Conservation (phyloP, 176 grass and related monocot species). For the Oryza meridionalis region DNA sequence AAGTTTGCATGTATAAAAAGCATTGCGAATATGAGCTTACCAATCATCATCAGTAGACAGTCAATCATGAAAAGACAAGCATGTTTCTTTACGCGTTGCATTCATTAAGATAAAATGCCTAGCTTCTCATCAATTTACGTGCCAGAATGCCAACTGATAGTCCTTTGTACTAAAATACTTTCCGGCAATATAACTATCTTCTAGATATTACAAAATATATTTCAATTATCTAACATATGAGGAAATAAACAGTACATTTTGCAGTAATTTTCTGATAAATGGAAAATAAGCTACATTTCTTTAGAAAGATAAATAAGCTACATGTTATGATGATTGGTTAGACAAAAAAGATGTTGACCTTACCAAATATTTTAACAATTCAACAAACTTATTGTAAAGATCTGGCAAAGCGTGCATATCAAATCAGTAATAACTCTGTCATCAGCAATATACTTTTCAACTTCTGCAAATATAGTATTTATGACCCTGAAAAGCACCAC, state of each 20-base stretch:
- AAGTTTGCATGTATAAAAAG: conserved; percentile 14
- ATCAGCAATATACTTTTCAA: conserved; percentile 56
- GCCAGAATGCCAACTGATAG: neutral
- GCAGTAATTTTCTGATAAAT: neutral
- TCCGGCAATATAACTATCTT: conserved; percentile 19
- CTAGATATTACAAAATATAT: conserved; percentile 5
- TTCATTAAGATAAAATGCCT: conserved; percentile 27
- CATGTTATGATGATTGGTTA: conserved; percentile 3
- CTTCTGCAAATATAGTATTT: conserved; percentile 65
- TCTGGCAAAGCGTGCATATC: conserved; percentile 70
- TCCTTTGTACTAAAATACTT: conserved; percentile 1
- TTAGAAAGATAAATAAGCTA: too few relatives aligned
- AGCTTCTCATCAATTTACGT: neutral
- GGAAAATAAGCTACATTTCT: too few relatives aligned
- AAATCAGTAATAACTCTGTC: conserved; percentile 65
- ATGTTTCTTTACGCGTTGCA: conserved; percentile 12
- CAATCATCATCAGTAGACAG: neutral
- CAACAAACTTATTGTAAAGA: conserved; percentile 68
- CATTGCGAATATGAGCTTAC: neutral
- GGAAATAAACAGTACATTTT: conserved; percentile 16
- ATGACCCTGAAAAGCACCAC: conserved; percentile 70
- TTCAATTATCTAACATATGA: neutral
- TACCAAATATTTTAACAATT: conserved; percentile 79
- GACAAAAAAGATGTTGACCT: conserved; percentile 33
- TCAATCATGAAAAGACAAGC: conserved; percentile 15